Evolutionary conservation across 495 filamentous ascomycete species (phyloP), one percentile per base, ranked within the genome.

Genomic region (Aspergillus campestris): DNA sequence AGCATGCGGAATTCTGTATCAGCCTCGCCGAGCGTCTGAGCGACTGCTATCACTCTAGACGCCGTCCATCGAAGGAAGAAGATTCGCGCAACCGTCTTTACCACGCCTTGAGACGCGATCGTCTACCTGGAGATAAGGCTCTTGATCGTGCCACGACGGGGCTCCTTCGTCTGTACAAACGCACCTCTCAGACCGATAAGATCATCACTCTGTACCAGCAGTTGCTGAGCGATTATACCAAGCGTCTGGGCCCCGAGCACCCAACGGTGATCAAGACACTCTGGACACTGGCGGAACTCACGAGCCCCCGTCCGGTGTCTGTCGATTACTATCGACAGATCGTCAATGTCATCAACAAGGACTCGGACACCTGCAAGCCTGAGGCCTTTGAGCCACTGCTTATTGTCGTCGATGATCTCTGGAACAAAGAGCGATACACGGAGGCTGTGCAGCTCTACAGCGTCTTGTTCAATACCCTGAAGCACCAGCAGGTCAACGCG

Each of bases 291-390:
- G 65, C 65, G 12, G 54, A 65, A 48, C 45, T 65, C n/a, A 65
- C 62, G 29, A 51, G 54, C 10, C 63, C 60, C 18, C 58, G 58
- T 13, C 56, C 63, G 1, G 47, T 60, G 13, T 65, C 55, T 9
- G 48, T 69, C 7, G 61, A 64, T 33, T 69, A 69, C 47, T 69
- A 69, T 38, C 59, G 60, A 33, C 65, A 55, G 29, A 65, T 69
- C 27, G 55, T 69, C 12, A 42, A 42, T 11, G 50, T 58, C 12
- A 33, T 69, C 36, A 69, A 69, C 49, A 65, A 66, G 47, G 57
- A 64, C 13, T 51, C 63, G 0, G 49, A 55, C 13, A 45, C 37
- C 27, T 65, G 59, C 51, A 48, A 62, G 13, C 57, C 58, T 0
- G 59, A 64, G 8, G 65, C 65, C 3, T 53, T 69, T 18, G 63